Evolutionary conservation across 306 rosid species (phyloP).

Genomic region (Crotalaria pallida): DNA sequence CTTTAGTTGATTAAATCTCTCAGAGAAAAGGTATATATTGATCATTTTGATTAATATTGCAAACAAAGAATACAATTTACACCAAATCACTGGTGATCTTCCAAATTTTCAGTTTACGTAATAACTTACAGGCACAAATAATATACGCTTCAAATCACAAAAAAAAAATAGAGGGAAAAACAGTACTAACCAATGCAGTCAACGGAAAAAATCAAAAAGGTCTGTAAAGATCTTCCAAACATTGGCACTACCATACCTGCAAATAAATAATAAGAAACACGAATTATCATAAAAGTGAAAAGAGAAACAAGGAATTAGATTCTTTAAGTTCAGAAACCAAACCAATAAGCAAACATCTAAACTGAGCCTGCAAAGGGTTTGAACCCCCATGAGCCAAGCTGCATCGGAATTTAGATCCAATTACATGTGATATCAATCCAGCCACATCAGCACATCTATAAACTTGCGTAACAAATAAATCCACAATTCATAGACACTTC

Average conservation of each 20-base stretch:
- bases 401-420: too few species aligned
- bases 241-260: too few species aligned
- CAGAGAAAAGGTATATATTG: too few species aligned
- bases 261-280: too few species aligned
- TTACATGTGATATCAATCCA: background rate
- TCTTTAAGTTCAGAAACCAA: too few species aligned
- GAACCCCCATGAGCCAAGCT: background rate
- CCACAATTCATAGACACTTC: background rate
- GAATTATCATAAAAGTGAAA: too few species aligned
- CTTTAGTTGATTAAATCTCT: too few species aligned
- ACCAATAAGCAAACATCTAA: conserved; percentile 2
- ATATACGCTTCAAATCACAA: background rate
- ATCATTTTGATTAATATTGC: too few species aligned
- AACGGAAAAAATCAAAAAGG: conserved; percentile 96
- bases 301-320: too few species aligned
- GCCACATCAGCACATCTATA: background rate
- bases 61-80: background rate
- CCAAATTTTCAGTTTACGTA: conserved; percentile 14
- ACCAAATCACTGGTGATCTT: background rate
- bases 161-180: background rate
- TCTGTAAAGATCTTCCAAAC: too few species aligned
- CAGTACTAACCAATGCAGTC: conserved; percentile 92
- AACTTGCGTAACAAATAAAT: background rate
- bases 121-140: background rate
- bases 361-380: background rate